Percentiles rank a stretch among this genome's conserved stretches.
Evolutionary conservation across 140 eudicot genomes (phyloP).

Genomic region (Erigeron philadelphicus): DNA sequence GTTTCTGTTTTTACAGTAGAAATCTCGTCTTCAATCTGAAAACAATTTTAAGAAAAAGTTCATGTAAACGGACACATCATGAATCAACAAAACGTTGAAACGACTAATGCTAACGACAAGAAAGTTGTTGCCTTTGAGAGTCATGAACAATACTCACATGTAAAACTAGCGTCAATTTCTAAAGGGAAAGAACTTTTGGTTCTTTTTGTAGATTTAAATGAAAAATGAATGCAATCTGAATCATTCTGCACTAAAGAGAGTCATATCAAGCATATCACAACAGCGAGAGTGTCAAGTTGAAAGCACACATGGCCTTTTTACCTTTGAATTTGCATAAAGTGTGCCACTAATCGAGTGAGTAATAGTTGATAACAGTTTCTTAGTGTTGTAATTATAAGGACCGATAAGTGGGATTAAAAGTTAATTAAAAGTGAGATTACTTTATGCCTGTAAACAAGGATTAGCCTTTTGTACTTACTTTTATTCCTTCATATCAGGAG

Average conservation of each 20-base stretch:
- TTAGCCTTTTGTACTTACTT: conserved; percentile 29
- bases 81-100: conserved; percentile 7
- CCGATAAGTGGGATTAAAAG: conserved; percentile 27
- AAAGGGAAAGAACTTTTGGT: conserved; percentile 22
- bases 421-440: conserved; percentile 26
- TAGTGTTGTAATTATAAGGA: conserved; percentile 21
- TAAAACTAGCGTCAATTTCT: conserved; percentile 18
- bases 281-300: conserved; percentile 15
- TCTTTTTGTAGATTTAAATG: conserved; percentile 25
- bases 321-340: conserved; percentile 27
- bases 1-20: conserved; percentile 36
- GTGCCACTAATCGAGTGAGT: conserved; percentile 29
- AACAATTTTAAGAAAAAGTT: conserved; percentile 14
- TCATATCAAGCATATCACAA: conserved; percentile 12
- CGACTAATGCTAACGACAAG: conserved; percentile 8
- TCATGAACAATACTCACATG: conserved; percentile 10
- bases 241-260: conserved; percentile 28
- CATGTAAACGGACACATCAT: background rate
- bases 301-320: conserved; percentile 15
- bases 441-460: conserved; percentile 34
- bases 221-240: conserved; percentile 25
- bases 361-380: conserved; percentile 18
- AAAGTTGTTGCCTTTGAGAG: conserved; percentile 18
- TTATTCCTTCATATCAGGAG: conserved; percentile 25
- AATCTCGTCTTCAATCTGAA: conserved; percentile 44